Evolutionary conservation across 306 rosid species (phyloP), one percentile per base, ranked within the genome.

Genomic region (Lupinus albus): DNA sequence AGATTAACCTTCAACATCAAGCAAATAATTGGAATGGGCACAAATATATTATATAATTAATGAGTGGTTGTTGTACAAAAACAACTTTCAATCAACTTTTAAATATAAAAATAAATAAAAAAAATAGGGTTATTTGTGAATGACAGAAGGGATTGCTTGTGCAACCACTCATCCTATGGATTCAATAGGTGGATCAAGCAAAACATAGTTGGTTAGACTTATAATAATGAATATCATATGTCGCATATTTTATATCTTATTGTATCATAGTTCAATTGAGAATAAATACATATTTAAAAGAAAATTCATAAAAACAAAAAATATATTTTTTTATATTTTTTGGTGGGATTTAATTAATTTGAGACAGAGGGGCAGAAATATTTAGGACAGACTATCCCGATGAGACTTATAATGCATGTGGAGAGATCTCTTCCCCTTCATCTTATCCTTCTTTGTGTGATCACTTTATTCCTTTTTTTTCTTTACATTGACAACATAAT

Each of bases 71-170:
- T 44, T 47, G 38, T 71, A 35, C 69, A 28, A 62, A 76, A 42
- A 66, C 28, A 14, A 62, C 63, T 45, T 68, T 61, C n/a, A 7
- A 67, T 46, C 61, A 15, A 61, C 74, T 72, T 67, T 61, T 11
- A 49, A 62, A 49, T 74, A 60, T 46, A 61, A 68, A 72, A 51
- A 44, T 32, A n/a, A 51, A 63, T 66, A 25, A 49, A 16, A 0
- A 65, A 80, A 81, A 51, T 73, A 66, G 25, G 73, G 73, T 72
- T 41, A 70, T 74, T 88, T 83, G 84, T 65, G 60, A 79, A 58
- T 81, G 91, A 88, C 91, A 85, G 86, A 73, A 81, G 81, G 85
- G 87, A 83, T 88, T 77, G 91, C 83, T 88, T 88, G 89, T 76
- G 67, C 64, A 73, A 39, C 84, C 80, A 78, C 84, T 53, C 83